These are phyloP conservation scores for Furcasterigmium sp. DNA, from an alignment of 2,329 filamentous ascomycete species.

Conservation along the genomic window DNA sequence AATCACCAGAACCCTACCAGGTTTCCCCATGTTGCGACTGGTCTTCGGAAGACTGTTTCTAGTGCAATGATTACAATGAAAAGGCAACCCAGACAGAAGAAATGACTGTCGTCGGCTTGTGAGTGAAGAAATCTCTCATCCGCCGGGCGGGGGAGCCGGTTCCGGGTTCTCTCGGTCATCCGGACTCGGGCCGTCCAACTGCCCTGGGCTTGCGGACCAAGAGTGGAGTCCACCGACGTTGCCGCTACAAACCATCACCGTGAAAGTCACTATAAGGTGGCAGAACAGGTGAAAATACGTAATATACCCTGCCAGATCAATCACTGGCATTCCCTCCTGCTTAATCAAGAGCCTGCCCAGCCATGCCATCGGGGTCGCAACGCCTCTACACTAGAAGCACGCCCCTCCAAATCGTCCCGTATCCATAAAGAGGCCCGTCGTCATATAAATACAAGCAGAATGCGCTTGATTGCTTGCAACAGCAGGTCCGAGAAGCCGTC, in stretches of 20 bases:
- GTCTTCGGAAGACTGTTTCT: neutral
- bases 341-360: no score
- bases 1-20: constrained; percentile 65
- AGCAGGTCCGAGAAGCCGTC: no score
- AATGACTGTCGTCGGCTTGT: neutral
- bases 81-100: neutral
- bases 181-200: no score
- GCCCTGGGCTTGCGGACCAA: no score
- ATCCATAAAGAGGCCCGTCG: neutral
- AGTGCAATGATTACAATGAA: neutral
- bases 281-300: no score
- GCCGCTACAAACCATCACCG: no score
- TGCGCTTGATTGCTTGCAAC: neutral
- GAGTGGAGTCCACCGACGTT: no score
- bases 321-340: no score
- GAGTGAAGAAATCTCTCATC: constrained; percentile 1
- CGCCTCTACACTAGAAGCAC: neutral
- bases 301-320: no score
- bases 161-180: constrained; percentile 2
- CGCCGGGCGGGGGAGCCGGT: constrained; percentile 1
- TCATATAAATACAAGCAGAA: neutral
- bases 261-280: no score
- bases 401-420: neutral
- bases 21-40: constrained; percentile 23
- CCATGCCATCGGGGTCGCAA: neutral